Evolutionary conservation across 2,329 filamentous ascomycete genomes (phyloP).

Genomic region (Stachybotrys chartarum): DNA sequence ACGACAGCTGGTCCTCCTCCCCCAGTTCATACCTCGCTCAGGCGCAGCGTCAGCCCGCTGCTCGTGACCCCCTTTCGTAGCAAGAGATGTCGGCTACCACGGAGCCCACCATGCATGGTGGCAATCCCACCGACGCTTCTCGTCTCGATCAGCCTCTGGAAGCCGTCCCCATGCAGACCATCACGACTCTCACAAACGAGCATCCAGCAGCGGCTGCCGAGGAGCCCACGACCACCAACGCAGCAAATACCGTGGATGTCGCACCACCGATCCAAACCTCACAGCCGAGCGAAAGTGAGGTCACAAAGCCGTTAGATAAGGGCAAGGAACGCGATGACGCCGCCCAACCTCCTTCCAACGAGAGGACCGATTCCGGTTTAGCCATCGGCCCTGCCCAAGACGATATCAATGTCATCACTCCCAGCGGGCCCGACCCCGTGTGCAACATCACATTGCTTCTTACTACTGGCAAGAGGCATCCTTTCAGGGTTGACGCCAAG

Average conservation of each 20-base stretch:
- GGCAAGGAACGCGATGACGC: conserved; percentile 25
- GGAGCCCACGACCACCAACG: conserved; percentile 10
- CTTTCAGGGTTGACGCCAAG: conserved; percentile 81
- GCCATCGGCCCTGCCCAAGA: conserved; percentile 37
- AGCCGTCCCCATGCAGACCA: conserved; percentile 27
- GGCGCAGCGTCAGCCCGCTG: conserved; percentile 14
- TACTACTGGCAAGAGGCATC: conserved; percentile 74
- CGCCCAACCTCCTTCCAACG: conserved; percentile 19
- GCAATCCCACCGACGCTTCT: conserved; percentile 18
- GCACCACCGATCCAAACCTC: no score
- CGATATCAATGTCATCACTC: conserved; percentile 28
- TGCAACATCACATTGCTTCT: conserved; percentile 78
- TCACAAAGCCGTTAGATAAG: conserved; percentile 15
- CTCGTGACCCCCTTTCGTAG: not conserved
- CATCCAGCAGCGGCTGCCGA: conserved; percentile 7
- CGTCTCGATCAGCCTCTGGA: conserved; percentile 26
- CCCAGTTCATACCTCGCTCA: conserved; percentile 8
- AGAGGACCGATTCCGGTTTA: conserved; percentile 25
- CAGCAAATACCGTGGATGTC: not conserved
- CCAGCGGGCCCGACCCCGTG: conserved; percentile 26
- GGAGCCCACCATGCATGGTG: conserved; percentile 24
- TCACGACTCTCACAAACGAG: not conserved
- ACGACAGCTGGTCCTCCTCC: conserved; percentile 4
- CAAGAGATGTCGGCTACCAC: conserved; percentile 21
- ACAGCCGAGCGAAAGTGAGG: conserved; percentile 1